A percentile compares a stretch with the other conserved stretches of the same genome.
These are phyloP conservation scores for Trichoderma sp. DNA, from an alignment of 2,329 filamentous ascomycete genomes.

Conservation along the genomic window DNA sequence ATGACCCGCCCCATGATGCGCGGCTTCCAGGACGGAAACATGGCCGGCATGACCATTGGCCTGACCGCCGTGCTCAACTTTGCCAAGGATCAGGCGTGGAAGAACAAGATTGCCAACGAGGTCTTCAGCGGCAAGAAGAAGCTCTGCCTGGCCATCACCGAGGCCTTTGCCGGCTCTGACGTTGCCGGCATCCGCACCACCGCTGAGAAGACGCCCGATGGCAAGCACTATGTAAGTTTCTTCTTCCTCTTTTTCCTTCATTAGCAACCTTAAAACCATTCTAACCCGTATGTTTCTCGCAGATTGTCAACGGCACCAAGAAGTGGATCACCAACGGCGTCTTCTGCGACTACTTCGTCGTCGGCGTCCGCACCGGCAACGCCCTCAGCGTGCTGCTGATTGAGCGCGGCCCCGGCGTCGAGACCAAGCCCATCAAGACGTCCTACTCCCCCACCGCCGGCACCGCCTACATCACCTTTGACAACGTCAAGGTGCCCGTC, in stretches of 20 bases:
- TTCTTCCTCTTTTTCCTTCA: too few species aligned
- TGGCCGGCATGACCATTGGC: constrained; percentile 82
- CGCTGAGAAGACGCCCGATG: constrained; percentile 70
- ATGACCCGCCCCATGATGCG: constrained; percentile 65
- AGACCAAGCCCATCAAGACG: constrained; percentile 76
- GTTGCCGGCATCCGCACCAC: constrained; percentile 78
- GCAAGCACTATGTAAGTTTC: constrained; percentile 63
- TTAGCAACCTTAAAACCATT: neutral
- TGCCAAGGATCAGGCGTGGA: constrained; percentile 63
- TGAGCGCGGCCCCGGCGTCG: constrained; percentile 68
- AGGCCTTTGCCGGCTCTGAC: constrained; percentile 79
- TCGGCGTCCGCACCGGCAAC: constrained; percentile 74
- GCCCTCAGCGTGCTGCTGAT: constrained; percentile 76
- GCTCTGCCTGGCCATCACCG: constrained; percentile 83
- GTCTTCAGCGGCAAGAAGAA: constrained; percentile 80
- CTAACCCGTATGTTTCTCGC: constrained; percentile 10
- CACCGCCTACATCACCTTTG: constrained; percentile 76
- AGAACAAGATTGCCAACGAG: constrained; percentile 65
- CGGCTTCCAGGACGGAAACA: constrained; percentile 82
- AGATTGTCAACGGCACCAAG: constrained; percentile 68
- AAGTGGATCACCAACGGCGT: constrained; percentile 86
- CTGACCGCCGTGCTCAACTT: constrained; percentile 79
- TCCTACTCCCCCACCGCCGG: constrained; percentile 76
- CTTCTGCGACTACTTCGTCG: constrained; percentile 80
- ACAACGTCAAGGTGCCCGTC: constrained; percentile 81